Percentiles rank a stretch among this genome's conserved stretches.
These are phyloP conservation scores for Akebia trifoliata DNA, from an alignment of 164 flowering plant genomes.

Conservation along the genomic window DNA sequence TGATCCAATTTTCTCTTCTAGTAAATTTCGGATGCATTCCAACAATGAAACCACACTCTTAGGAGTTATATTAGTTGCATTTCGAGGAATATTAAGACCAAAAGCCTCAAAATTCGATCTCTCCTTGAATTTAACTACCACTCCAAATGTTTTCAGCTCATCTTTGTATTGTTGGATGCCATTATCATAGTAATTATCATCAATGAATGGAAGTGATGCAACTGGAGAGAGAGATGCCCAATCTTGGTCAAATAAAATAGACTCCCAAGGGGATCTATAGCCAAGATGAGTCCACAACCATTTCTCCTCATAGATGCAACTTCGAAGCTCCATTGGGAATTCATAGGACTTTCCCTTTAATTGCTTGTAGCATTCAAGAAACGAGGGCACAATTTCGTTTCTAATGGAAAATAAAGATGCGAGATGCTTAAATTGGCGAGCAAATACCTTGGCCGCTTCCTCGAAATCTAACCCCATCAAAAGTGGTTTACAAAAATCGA, in stretches of 20 bases:
- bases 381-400: slow-evolving; percentile 22
- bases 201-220: slow-evolving; percentile 47
- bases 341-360: slow-evolving; percentile 11
- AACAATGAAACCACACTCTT: slow-evolving; percentile 35
- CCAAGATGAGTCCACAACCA: slow-evolving; percentile 61
- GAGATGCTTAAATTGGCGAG: slow-evolving; percentile 27
- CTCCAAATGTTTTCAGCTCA: slow-evolving; percentile 46
- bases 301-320: slow-evolving; percentile 29
- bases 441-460: slow-evolving; percentile 40
- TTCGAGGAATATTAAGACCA: slow-evolving; percentile 27
- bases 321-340: slow-evolving; percentile 30
- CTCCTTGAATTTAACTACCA: slow-evolving; percentile 25
- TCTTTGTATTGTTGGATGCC: slow-evolving; percentile 32
- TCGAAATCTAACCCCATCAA: slow-evolving; percentile 47
- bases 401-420: slow-evolving; percentile 23
- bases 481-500: too few species aligned
- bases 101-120: slow-evolving; percentile 32
- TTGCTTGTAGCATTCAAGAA: slow-evolving; percentile 40
- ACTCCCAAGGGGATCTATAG: slow-evolving; percentile 34
- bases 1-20: background rate
- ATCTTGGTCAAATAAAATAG: slow-evolving; percentile 40
- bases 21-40: slow-evolving; percentile 28
- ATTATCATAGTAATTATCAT: slow-evolving; percentile 36
- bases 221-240: slow-evolving; percentile 42
- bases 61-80: slow-evolving; percentile 25